Base-by-base conservation (phyloP, 495 filamentous ascomycete species). In the Xylaria grammica region DNA sequence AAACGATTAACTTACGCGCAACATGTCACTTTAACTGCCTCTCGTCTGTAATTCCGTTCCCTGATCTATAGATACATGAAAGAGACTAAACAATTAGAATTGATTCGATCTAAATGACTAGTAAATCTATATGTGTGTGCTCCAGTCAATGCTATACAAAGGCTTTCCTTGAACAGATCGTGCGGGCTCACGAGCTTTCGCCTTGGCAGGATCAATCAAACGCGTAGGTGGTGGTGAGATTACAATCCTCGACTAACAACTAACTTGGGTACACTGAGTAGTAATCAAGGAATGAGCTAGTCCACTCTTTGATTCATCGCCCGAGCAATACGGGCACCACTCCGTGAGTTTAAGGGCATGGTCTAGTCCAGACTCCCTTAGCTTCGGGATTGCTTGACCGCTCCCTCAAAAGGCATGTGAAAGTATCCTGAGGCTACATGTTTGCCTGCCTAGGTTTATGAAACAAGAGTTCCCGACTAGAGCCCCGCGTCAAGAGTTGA, bases 301-400 rank as follows among this genome's bases (percentile, higher is more conserved):
- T n/a, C n/a, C 17, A 6, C 30, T 10, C 15, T 42, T 53, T 54
- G 27, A 7, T 26, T 19, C 26, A 2, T 40, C 1, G 17, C 24
- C 34, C 3, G 5, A 22, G 45, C 19, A 48, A 48, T 48, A 24
- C 11, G 15, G 26, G 24, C 48, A 44, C 29, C 49, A 54, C 38
- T 54, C 38, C 46, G 34, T 44, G 49, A 45, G 26, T 24, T 20
- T 22, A 62, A 30, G 26, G 45, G 50, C 2, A 36, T 22, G 6
- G 50, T 40, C 52, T 40, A 63, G 50, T 55, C 50, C n/a, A 53
- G 48, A 40, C 49, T 40, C 30, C 26, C 48, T 48, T 63, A 27
- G 40, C 40, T 46, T 55, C 27, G 50, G 51, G 20, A 36, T 27
- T 20, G 29, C 3, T 29, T 22, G 30, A 27, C 42, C 20, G 27